These are phyloP conservation scores for Hansenula sp. DNA, from an alignment of 1,139 yeast species.

Conservation along the genomic window DNA sequence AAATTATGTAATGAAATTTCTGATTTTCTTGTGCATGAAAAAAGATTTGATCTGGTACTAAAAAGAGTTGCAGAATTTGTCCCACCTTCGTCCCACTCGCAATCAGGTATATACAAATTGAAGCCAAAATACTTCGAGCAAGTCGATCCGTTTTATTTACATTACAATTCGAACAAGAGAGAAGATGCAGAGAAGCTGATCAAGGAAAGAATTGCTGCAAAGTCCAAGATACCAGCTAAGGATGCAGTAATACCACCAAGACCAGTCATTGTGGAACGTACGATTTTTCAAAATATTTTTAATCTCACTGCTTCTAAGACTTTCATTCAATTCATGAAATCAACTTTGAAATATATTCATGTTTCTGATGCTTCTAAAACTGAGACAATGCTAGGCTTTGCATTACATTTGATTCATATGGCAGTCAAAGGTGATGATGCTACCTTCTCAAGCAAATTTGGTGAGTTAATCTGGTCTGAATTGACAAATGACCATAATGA, in stretches of 20 bases:
- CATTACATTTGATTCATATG: slow-evolving; percentile 69
- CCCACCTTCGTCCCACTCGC: slow-evolving; percentile 62
- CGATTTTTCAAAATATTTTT: slow-evolving; percentile 38
- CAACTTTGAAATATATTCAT: slow-evolving; percentile 41
- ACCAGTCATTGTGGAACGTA: slow-evolving; percentile 26
- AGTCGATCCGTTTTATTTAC: slow-evolving; percentile 80
- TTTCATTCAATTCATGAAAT: slow-evolving; percentile 50
- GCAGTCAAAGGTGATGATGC: slow-evolving; percentile 27
- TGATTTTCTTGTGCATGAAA: slow-evolving; percentile 70
- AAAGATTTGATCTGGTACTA: slow-evolving; percentile 67
- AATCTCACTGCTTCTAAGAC: slow-evolving; percentile 46
- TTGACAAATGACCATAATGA: slow-evolving; percentile 31
- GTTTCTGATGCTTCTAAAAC: slow-evolving; percentile 36
- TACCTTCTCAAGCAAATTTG: slow-evolving; percentile 13
- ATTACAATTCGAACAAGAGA: slow-evolving; percentile 71
- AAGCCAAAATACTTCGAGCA: slow-evolving; percentile 51
- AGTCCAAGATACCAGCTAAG: slow-evolving; percentile 31
- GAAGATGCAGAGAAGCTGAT: slow-evolving; percentile 61
- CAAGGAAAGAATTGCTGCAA: slow-evolving; percentile 27
- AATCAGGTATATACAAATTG: slow-evolving; percentile 65
- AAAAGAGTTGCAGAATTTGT: slow-evolving; percentile 55
- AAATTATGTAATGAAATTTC: slow-evolving; percentile 69
- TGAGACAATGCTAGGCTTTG: slow-evolving; percentile 55
- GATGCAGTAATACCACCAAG: slow-evolving; percentile 52
- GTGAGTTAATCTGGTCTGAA: slow-evolving; percentile 30